phyloP scores from a whole-genome alignment of 2,329 filamentous ascomycete genomes.

The Arthrobotrys iridis region DNA sequence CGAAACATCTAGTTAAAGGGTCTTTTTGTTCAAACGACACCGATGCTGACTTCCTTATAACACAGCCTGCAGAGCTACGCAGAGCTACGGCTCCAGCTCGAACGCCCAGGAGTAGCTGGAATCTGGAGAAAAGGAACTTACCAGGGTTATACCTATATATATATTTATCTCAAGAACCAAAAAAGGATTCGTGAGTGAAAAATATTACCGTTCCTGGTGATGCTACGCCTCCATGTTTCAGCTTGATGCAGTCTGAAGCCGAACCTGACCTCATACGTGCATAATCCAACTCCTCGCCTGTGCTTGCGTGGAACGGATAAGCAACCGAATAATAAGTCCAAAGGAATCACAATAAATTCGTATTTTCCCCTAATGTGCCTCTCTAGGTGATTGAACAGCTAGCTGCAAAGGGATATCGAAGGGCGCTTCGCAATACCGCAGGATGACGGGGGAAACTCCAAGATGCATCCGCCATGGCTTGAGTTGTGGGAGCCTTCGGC shows the following conservation, averaged over 20 bases:
- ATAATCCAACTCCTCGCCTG: neutral
- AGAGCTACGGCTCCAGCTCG: neutral
- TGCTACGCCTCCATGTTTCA: slow-evolving; percentile 15
- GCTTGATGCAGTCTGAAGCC: slow-evolving; percentile 27
- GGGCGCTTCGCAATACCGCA: slow-evolving; percentile 36
- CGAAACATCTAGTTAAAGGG: neutral
- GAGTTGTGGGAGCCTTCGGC: slow-evolving; percentile 18
- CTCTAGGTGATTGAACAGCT: neutral
- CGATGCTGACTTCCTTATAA: neutral
- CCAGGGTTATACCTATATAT: neutral
- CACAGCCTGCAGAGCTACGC: neutral
- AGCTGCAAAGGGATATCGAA: slow-evolving; percentile 5
- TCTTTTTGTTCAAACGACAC: neutral
- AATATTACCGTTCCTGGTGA: neutral
- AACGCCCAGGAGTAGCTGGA: neutral
- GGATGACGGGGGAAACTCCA: slow-evolving; percentile 15
- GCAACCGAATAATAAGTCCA: neutral
- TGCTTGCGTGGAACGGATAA: slow-evolving; percentile 17
- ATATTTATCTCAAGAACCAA: neutral
- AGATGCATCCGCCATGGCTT: neutral
- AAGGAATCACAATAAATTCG: neutral
- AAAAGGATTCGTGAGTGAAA: neutral
- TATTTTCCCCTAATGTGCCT: neutral
- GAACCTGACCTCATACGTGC: slow-evolving; percentile 9
- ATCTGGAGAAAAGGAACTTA: neutral